A percentile compares a stretch with the other conserved stretches of the same genome.
phyloP scores from a whole-genome alignment of 2,329 filamentous ascomycete genomes.

The Didymella glomerata region DNA sequence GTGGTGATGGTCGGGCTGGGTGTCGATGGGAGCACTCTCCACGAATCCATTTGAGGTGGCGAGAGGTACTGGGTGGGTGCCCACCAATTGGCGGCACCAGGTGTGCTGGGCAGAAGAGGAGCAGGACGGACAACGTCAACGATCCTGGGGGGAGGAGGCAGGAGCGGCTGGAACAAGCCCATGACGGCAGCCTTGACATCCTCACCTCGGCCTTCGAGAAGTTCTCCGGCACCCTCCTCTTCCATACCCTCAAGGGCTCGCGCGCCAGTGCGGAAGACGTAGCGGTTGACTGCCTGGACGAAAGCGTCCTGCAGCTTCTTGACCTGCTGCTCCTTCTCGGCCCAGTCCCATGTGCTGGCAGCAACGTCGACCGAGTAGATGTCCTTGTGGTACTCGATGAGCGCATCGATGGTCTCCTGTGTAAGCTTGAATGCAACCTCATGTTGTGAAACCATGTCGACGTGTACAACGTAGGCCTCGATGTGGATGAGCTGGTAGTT shows the following conservation, averaged over 20 bases:
- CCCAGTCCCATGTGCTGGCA: constrained; percentile 91
- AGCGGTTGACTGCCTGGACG: constrained; percentile 95
- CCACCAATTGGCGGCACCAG: constrained; percentile 80
- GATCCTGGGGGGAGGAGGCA: constrained; percentile 86
- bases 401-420: constrained; percentile 87
- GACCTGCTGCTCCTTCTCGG: constrained; percentile 93
- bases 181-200: constrained; percentile 90
- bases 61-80: constrained; percentile 71
- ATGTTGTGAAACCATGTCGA: constrained; percentile 97
- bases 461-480: constrained; percentile 97
- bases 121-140: constrained; percentile 89
- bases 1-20: constrained; percentile 75
- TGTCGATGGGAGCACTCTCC: constrained; percentile 90
- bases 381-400: constrained; percentile 96
- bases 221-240: constrained; percentile 93
- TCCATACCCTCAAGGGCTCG: constrained; percentile 93
- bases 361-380: constrained; percentile 91
- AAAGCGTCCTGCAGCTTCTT: constrained; percentile 98
- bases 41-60: constrained; percentile 79
- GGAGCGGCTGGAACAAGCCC: constrained; percentile 82
- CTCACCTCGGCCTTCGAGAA: constrained; percentile 89
- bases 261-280: constrained; percentile 89
- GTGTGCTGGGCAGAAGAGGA: constrained; percentile 84
- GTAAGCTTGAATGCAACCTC: constrained; percentile 99
- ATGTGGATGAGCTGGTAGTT: constrained; percentile 94